Evolutionary conservation across 257 asterid species (phyloP).

Genomic region (Eucommia ulmoides): DNA sequence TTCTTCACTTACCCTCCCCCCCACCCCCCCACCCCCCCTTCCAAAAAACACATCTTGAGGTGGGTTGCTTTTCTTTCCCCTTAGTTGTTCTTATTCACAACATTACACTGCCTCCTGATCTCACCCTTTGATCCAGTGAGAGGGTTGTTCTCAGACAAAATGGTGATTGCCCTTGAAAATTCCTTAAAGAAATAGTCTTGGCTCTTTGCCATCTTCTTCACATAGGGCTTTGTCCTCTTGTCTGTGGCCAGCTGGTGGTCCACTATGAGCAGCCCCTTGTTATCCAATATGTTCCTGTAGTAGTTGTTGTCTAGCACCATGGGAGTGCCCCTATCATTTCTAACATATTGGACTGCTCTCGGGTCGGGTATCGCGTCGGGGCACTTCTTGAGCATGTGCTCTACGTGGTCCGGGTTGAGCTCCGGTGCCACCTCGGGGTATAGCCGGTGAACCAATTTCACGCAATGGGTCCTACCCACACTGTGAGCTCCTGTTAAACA

Average conservation of each 20-base stretch:
- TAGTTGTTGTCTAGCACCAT: slow-evolving; percentile 87
- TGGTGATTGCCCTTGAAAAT: slow-evolving; percentile 64
- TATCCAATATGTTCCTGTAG: slow-evolving; percentile 76
- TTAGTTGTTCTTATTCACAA: slow-evolving; percentile 65
- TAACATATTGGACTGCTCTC: slow-evolving; percentile 33
- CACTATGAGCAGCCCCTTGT: slow-evolving; percentile 73
- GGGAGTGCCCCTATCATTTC: slow-evolving; percentile 93
- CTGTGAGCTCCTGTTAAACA: slow-evolving; percentile 63
- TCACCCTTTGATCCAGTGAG: slow-evolving; percentile 86
- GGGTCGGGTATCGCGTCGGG: background rate
- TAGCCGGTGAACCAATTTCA: slow-evolving; percentile 85
- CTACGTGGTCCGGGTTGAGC: slow-evolving; percentile 64
- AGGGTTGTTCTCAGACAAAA: slow-evolving; percentile 80
- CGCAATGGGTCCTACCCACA: slow-evolving; percentile 93
- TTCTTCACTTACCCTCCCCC: background rate
- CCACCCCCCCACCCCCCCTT: too few relatives aligned
- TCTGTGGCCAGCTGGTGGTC: slow-evolving; percentile 78
- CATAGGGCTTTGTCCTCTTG: slow-evolving; percentile 60
- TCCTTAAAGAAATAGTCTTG: slow-evolving; percentile 69
- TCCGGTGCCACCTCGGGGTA: slow-evolving; percentile 93
- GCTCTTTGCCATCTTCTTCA: slow-evolving; percentile 89
- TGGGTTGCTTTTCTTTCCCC: background rate
- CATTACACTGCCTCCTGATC: slow-evolving; percentile 72
- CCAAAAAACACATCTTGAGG: slow-evolving; percentile 9
- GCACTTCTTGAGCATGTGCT: slow-evolving; percentile 91